A percentile compares a stretch with the other conserved stretches of the same genome.
Evolutionary conservation across 208 protist species (phyloP).

Genomic region (Trypanosoma cruzi): DNA sequence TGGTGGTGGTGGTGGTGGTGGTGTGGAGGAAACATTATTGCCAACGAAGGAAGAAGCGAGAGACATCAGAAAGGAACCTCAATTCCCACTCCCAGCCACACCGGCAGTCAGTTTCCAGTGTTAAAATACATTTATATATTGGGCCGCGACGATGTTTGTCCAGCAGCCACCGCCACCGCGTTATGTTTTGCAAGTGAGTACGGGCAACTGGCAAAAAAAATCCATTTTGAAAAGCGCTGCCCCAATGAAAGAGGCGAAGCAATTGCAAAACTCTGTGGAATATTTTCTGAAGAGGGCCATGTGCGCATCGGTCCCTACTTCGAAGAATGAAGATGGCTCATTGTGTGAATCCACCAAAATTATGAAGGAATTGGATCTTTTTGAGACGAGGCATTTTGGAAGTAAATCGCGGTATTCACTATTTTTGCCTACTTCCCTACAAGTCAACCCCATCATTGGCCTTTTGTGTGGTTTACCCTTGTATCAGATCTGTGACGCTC

Average conservation of each 20-base stretch:
- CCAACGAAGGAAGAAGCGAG: neutral
- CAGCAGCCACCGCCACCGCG: slow-evolving; percentile 29
- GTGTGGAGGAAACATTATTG: neutral
- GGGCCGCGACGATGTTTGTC: neutral
- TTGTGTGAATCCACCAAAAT: neutral
- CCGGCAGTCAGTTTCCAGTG: neutral
- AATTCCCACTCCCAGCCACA: neutral
- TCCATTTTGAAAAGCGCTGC: neutral
- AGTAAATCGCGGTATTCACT: neutral
- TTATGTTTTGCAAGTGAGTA: slow-evolving; percentile 29
- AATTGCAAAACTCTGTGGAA: slow-evolving; percentile 66
- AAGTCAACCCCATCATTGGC: slow-evolving; percentile 60
- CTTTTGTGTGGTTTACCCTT: slow-evolving; percentile 52
- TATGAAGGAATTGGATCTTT: slow-evolving; percentile 18
- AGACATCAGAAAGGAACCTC: neutral
- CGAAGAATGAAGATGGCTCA: neutral
- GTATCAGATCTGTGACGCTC: slow-evolving; percentile 44
- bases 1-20: neutral
- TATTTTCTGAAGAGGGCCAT: slow-evolving; percentile 52
- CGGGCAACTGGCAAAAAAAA: slow-evolving; percentile 30
- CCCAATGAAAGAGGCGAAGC: neutral
- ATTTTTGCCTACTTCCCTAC: neutral
- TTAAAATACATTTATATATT: neutral
- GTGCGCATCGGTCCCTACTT: neutral
- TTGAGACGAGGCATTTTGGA: slow-evolving; percentile 16